Evolutionary conservation across 306 rosid genomes (phyloP).

Genomic region (Dalbergia cochinchinensis): DNA sequence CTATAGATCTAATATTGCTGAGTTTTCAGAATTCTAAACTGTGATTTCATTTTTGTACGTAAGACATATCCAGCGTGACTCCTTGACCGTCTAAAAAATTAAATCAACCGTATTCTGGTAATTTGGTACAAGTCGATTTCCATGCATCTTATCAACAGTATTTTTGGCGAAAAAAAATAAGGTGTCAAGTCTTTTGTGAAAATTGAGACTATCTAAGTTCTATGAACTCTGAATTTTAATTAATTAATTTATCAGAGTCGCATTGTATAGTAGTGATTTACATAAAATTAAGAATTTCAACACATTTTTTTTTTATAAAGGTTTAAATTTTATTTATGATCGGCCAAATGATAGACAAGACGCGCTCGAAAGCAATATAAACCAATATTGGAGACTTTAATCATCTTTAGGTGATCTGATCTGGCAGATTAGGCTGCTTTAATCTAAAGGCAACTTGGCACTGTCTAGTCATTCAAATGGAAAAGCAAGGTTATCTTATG

Average conservation of each 20-base stretch:
- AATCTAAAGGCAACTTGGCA: slow-evolving; percentile 32
- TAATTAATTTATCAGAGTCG: background rate
- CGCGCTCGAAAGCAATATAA: slow-evolving; percentile 37
- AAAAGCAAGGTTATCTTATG: slow-evolving; percentile 37
- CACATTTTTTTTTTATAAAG: background rate
- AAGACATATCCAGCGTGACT: too few species aligned
- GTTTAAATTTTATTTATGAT: background rate
- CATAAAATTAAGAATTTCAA: too few species aligned
- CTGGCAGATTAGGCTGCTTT: slow-evolving; percentile 39
- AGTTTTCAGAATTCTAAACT: too few species aligned
- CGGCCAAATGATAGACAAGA: slow-evolving; percentile 37
- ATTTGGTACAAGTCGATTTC: background rate
- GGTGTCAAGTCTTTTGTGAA: background rate
- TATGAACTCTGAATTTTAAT: background rate
- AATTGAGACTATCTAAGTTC: background rate
- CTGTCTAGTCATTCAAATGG: slow-evolving; percentile 41
- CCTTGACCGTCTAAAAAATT: background rate
- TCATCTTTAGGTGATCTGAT: slow-evolving; percentile 16
- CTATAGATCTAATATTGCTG: too few species aligned
- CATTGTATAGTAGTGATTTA: background rate
- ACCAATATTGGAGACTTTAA: slow-evolving; percentile 36
- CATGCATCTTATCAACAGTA: background rate
- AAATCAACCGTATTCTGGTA: background rate
- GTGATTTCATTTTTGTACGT: too few species aligned
- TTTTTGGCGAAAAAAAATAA: background rate